Conservation (phyloP, 176 grass and related monocot species). For the Ampelocalamus luodianensis region DNA sequence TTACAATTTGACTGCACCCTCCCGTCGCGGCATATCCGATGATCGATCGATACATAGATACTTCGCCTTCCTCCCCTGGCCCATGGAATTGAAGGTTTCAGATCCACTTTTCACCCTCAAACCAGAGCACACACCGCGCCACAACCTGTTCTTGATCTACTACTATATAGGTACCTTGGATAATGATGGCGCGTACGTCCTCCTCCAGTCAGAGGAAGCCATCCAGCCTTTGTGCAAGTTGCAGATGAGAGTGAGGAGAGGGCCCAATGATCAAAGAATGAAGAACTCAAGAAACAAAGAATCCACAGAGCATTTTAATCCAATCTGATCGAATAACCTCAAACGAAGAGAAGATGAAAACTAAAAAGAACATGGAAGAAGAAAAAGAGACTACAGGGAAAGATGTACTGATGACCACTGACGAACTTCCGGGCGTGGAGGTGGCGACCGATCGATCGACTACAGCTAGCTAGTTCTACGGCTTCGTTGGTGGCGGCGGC, state of each 20-base stretch:
- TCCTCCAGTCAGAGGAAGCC: no score
- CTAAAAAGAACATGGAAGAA: neutral
- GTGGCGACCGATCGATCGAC: conserved; percentile 4
- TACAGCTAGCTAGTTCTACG: conserved; percentile 34
- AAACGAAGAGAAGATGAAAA: conserved; percentile 10
- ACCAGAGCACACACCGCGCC: neutral
- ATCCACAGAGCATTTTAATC: conserved; percentile 52
- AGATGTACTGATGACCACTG: conserved; percentile 46
- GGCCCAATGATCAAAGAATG: no score
- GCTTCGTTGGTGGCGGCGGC: conserved; percentile 43
- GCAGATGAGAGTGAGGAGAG: no score
- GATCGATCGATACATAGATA: neutral
- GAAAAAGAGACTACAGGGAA: conserved; percentile 27
- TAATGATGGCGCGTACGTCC: no score
- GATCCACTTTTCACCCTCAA: neutral
- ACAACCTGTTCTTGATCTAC: no score
- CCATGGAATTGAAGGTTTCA: neutral
- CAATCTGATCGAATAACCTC: conserved; percentile 51
- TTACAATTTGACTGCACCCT: neutral
- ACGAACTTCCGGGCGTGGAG: conserved; percentile 26
- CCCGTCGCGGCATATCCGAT: neutral
- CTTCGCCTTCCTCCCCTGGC: conserved; percentile 26
- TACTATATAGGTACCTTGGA: no score
- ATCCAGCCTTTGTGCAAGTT: no score
- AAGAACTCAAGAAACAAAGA: no score